Base-by-base conservation (phyloP, 345 rosid genomes). In the Luvunga scandens region DNA sequence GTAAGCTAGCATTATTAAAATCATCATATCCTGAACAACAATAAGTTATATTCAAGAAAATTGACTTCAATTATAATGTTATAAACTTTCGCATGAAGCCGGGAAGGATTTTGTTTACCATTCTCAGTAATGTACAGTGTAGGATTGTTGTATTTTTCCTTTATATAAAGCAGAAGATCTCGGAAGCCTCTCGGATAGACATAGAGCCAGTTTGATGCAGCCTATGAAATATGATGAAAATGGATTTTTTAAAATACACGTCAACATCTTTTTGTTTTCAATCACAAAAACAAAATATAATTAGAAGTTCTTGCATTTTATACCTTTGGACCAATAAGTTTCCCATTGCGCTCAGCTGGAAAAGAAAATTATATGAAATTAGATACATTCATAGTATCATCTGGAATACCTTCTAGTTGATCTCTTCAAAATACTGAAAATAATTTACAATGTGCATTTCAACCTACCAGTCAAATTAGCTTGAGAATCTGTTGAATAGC, bases 61-160 rank as follows among this genome's bases (percentile, higher is more conserved):
- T 45, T 45, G 18, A 45, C 13, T 45, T 13, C 18, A 45, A 45
- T 45, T 45, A 45, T 45, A 45, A 45, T 45, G 18, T 13, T 45
- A 45, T 13, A 45, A 45, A 5, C 50, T 45, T 45, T 45, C 3
- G 13, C 13, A 45, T 13, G 18, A 45, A 45, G 50, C 50, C 39
- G n/a, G 69, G 4, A 6, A 27, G 13, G 55, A 28, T 30, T 63
- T 24, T 38, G 6, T 48, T 79, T 75, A 84, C 89, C 87, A 63
- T 86, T 86, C 28, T 86, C 89, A n/a, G 85, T 81, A 12, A 86
- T 74, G 60, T 77, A 84, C 63, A 86, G 70, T 1, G 80, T 75
- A 3, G 86, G 86, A 55, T 85, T 85, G 22, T 83, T 78, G 81
- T 85, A 85, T 8, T 50, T 78, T 18, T 79, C 79, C 66, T 27